Evolutionary conservation across 176 grass and related monocot species (phyloP).

Genomic region (Lolium multiflorum): DNA sequence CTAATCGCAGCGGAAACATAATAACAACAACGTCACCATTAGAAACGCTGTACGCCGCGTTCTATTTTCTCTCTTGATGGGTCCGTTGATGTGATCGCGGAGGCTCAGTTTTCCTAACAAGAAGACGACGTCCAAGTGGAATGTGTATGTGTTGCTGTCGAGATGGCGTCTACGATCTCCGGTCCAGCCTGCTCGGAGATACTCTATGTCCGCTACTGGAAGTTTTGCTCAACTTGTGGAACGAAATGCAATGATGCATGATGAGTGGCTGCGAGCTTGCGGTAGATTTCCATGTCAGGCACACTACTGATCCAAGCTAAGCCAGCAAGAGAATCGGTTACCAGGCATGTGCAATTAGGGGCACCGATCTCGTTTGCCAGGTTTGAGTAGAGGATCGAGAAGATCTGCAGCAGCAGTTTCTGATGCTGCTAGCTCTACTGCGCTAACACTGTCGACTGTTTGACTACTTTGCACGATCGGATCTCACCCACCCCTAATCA

Average conservation of each 20-base stretch:
- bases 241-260: not conserved
- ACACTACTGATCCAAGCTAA: not conserved
- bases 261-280: not conserved
- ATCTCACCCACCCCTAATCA: no score
- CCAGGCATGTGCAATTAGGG: not conserved
- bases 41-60: no score
- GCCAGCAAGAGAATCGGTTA: not conserved
- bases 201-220: not conserved
- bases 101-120: no score
- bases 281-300: not conserved
- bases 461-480: not conserved
- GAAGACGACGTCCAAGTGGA: no score
- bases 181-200: not conserved
- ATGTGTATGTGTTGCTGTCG: not conserved
- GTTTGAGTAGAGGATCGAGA: not conserved
- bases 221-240: not conserved
- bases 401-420: not conserved
- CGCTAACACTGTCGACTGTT: not conserved
- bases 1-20: no score
- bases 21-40: no score
- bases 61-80: no score
- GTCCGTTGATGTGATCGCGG: no score
- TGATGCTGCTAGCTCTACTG: not conserved
- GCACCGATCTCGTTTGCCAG: not conserved
- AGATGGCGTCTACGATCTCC: not conserved